Evolutionary conservation across 75 land plant species (phyloP).

Genomic region (Cunninghamia lanceolata): DNA sequence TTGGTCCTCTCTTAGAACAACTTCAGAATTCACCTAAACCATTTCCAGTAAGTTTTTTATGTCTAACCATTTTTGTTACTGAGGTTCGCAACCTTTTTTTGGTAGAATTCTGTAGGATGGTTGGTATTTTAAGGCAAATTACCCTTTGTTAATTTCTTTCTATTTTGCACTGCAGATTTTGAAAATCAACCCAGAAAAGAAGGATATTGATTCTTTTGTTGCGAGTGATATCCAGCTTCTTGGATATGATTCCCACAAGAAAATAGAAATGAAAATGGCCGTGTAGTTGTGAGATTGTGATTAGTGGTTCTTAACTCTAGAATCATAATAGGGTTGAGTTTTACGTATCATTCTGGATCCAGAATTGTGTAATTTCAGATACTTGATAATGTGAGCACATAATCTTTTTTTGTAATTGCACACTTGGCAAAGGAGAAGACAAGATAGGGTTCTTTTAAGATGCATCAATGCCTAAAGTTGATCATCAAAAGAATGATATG

Average conservation of each 20-base stretch:
- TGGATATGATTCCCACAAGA: constrained; percentile 76
- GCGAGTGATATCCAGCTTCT: constrained; percentile 81
- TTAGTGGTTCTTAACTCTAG: no score
- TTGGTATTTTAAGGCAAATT: neutral
- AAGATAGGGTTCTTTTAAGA: neutral
- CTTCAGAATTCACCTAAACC: constrained; percentile 84
- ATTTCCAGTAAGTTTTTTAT: constrained; percentile 68
- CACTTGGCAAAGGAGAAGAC: neutral
- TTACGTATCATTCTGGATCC: neutral
- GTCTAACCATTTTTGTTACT: neutral
- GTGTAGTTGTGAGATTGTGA: constrained; percentile 26
- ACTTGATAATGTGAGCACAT: neutral
- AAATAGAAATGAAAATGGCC: constrained; percentile 95
- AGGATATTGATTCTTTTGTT: constrained; percentile 81
- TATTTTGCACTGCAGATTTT: constrained; percentile 48
- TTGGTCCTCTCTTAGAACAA: constrained; percentile 85
- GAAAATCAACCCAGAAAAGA: constrained; percentile 80
- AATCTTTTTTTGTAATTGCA: neutral
- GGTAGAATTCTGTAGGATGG: neutral
- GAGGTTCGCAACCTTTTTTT: neutral
- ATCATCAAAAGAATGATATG: neutral
- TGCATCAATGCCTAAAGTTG: neutral
- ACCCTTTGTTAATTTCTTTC: neutral
- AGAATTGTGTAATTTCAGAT: neutral
- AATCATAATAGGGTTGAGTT: neutral